Conservation (phyloP, 169 alveolate species). For the Theileria annulata region DNA sequence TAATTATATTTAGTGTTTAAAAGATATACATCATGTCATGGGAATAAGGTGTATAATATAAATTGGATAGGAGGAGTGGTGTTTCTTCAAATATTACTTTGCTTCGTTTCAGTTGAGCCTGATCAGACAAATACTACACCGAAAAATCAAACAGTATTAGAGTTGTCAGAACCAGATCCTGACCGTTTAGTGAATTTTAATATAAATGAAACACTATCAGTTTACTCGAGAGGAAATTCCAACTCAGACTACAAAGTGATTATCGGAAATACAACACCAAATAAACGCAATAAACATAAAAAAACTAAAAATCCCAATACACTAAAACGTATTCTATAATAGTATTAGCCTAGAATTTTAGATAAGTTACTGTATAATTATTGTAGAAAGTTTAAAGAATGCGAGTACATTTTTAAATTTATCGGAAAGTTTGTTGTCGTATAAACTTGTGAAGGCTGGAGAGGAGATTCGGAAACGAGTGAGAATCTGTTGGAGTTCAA, state of each 20-base stretch:
- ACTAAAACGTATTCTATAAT: background rate
- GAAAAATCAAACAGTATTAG: background rate
- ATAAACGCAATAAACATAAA: background rate
- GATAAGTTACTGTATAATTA: too few relatives aligned
- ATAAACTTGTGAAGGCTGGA: background rate
- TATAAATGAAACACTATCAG: background rate
- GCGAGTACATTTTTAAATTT: background rate
- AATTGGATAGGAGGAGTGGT: conserved; percentile 41
- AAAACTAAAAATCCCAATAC: background rate
- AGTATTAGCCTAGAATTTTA: too few relatives aligned
- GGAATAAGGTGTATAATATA: conserved; percentile 31
- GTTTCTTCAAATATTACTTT: conserved; percentile 33
- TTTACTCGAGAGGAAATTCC: background rate
- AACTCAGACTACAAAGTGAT: background rate
- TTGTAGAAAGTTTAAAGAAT: background rate
- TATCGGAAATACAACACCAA: background rate
- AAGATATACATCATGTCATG: conserved; percentile 53
- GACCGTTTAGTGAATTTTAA: conserved; percentile 1
- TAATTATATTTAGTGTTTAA: conserved; percentile 36
- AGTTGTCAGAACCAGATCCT: background rate
- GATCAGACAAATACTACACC: background rate
- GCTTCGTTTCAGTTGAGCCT: conserved; percentile 24
- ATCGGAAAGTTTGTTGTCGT: background rate
- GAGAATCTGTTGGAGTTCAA: conserved; percentile 59
- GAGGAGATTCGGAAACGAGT: conserved; percentile 11